Evolutionary conservation across 805 yeast species (phyloP).

Genomic region (Starmerella potacharoeniae): DNA sequence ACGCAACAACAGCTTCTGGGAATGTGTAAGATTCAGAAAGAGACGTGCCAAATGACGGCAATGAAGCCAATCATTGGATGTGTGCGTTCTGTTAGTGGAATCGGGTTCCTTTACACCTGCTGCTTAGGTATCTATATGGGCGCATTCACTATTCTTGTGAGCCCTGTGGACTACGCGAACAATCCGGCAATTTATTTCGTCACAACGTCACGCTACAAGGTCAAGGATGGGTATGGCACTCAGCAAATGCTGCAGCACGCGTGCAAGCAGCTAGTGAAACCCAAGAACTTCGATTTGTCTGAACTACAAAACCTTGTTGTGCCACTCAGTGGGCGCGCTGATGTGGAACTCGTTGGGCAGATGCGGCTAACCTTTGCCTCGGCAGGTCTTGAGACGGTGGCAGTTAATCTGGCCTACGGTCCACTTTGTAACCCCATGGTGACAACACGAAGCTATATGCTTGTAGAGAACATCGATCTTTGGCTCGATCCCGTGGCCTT

Average conservation of each 20-base stretch:
- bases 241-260: constrained; percentile 75
- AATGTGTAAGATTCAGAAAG: constrained; percentile 79
- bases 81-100: constrained; percentile 69
- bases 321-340: constrained; percentile 58
- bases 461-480: constrained; percentile 76
- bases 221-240: constrained; percentile 77
- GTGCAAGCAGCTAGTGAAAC: constrained; percentile 40
- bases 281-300: constrained; percentile 50
- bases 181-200: constrained; percentile 63
- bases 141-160: constrained; percentile 66
- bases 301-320: constrained; percentile 74
- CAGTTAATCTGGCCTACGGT: constrained; percentile 66
- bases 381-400: constrained; percentile 52
- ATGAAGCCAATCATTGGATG: constrained; percentile 70
- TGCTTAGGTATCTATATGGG: constrained; percentile 80
- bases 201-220: constrained; percentile 60
- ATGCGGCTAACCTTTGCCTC: constrained; percentile 52
- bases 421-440: constrained; percentile 75
- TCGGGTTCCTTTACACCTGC: constrained; percentile 82
- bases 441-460: constrained; percentile 73
- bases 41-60: constrained; percentile 74
- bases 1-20: constrained; percentile 58
- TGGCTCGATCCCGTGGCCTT: constrained; percentile 80
- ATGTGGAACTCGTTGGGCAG: constrained; percentile 41
- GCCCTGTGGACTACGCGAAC: constrained; percentile 64